Conservation (phyloP, 2,329 filamentous ascomycete genomes). For the Colletotrichum echinochloae region DNA sequence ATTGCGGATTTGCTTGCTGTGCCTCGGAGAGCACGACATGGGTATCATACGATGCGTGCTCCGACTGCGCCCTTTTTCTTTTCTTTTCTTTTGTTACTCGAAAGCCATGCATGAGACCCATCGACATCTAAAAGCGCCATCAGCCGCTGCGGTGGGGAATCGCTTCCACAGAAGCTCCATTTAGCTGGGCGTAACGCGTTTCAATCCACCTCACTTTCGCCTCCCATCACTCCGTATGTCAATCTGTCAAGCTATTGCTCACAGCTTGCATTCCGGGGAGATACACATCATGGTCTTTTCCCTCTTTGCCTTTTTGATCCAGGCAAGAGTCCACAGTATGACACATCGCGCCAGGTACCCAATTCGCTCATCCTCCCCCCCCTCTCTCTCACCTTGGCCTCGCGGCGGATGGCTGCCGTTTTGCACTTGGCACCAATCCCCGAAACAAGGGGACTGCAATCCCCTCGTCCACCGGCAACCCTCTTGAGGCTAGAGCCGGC, state of each 20-base stretch:
- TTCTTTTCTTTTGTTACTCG: too few species aligned
- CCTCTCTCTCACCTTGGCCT: conserved; percentile 2
- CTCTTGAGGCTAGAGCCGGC: conserved; percentile 2
- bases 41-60: conserved; percentile 26
- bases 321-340: conserved; percentile 3
- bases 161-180: conserved; percentile 11
- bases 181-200: not conserved
- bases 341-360: conserved; percentile 9
- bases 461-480: conserved; percentile 14
- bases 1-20: conserved; percentile 28
- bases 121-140: conserved; percentile 31
- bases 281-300: not conserved
- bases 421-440: conserved; percentile 19
- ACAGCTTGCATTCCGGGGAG: conserved; percentile 35
- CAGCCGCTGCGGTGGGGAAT: conserved; percentile 25
- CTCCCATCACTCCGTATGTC: conserved; percentile 12
- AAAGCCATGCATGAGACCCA: conserved; percentile 30
- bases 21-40: conserved; percentile 25
- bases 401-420: conserved; percentile 20
- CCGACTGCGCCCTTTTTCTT: conserved; percentile 17
- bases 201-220: conserved; percentile 10
- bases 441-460: conserved; percentile 8
- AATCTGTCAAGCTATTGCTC: conserved; percentile 36
- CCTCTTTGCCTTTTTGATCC: conserved; percentile 4
- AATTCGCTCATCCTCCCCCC: not conserved